Percentiles rank a stretch among this genome's conserved stretches.
Conservation (phyloP, 768 basidiomycete genomes). For the Sistotremastrum niveocremeum region DNA sequence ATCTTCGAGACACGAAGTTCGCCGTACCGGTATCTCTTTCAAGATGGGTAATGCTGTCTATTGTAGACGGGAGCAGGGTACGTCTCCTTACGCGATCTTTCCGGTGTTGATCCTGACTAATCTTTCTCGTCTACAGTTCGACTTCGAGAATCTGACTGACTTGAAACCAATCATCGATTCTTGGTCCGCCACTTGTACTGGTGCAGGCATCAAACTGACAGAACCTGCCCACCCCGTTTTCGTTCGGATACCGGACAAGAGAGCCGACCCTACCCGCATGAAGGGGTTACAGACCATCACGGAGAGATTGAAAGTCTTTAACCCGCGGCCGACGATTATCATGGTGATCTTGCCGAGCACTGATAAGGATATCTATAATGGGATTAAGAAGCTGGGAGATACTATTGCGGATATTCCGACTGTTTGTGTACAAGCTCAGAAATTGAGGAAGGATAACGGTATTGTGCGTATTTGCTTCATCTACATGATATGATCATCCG, state of each 20-base stretch:
- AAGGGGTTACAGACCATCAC: constrained; percentile 35
- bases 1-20: constrained; percentile 56
- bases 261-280: constrained; percentile 38
- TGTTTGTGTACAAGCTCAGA: constrained; percentile 60
- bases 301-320: constrained; percentile 20
- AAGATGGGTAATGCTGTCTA: constrained; percentile 57
- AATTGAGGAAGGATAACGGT: constrained; percentile 55
- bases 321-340: constrained; percentile 39
- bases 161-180: no score
- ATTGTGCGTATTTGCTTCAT: no score
- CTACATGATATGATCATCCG: no score
- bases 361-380: constrained; percentile 71
- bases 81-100: no score
- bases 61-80: constrained; percentile 32
- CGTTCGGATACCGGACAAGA: no score
- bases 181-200: no score
- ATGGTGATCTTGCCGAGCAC: constrained; percentile 53
- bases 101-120: no score
- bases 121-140: no score
- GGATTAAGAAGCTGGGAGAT: constrained; percentile 67
- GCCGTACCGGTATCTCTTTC: constrained; percentile 38
- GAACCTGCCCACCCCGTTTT: no score
- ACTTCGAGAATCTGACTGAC: no score
- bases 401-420: constrained; percentile 53
- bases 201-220: no score